phyloP scores from a whole-genome alignment of 306 rosid genomes.

The Hippophae rhamnoides region DNA sequence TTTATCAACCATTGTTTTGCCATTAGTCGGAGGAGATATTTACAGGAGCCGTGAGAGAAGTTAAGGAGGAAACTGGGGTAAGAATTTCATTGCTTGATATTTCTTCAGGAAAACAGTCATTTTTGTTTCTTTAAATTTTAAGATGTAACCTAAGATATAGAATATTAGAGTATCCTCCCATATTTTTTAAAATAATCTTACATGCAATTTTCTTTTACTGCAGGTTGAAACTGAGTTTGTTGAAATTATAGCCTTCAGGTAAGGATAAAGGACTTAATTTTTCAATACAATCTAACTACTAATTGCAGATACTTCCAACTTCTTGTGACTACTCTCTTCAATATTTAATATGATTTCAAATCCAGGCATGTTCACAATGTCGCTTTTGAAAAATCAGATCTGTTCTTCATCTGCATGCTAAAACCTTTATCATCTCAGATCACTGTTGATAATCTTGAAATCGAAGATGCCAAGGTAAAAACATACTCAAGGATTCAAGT shows the following conservation, averaged over 20 bases:
- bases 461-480: slow-evolving; percentile 80
- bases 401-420: slow-evolving; percentile 91
- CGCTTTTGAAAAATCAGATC: slow-evolving; percentile 85
- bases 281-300: not conserved
- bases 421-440: slow-evolving; percentile 62
- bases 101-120: not conserved
- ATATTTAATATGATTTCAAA: slow-evolving; percentile 6
- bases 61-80: slow-evolving; percentile 96
- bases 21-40: slow-evolving; percentile 84
- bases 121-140: not conserved
- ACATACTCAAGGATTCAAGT: not conserved
- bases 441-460: slow-evolving; percentile 64
- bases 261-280: slow-evolving; percentile 10
- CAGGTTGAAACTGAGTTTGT: slow-evolving; percentile 86
- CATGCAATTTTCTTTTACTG: slow-evolving; percentile 19
- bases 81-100: slow-evolving; percentile 8
- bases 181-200: slow-evolving; percentile 13
- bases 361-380: slow-evolving; percentile 83
- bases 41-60: slow-evolving; percentile 91
- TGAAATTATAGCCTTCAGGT: slow-evolving; percentile 97
- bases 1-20: slow-evolving; percentile 16
- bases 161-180: not conserved
- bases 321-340: not conserved
- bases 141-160: not conserved
- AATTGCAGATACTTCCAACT: not conserved